Evolutionary conservation across 2,329 filamentous ascomycete species (phyloP).

Genomic region (Trematosphaeria pertusa): DNA sequence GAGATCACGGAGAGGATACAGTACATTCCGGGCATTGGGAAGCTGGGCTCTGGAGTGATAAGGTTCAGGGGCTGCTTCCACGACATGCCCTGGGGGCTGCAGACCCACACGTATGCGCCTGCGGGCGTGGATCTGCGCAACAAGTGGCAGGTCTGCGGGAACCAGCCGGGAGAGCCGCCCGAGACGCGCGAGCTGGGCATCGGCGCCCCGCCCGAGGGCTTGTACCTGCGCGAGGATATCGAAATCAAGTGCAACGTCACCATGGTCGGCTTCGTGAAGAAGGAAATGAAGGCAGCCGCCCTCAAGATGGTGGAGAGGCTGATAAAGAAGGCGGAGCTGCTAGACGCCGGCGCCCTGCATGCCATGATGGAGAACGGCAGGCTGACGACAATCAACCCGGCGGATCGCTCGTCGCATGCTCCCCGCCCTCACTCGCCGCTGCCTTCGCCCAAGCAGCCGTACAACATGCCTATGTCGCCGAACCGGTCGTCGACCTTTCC

Average conservation of each 20-base stretch:
- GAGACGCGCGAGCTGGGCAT: slow-evolving; percentile 70
- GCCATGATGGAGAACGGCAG: slow-evolving; percentile 72
- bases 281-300: slow-evolving; percentile 70
- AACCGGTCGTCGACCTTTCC: slow-evolving; percentile 28
- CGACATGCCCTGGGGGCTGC: slow-evolving; percentile 73
- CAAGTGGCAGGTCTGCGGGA: slow-evolving; percentile 72
- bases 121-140: slow-evolving; percentile 71
- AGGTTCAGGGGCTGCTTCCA: slow-evolving; percentile 76
- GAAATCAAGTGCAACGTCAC: slow-evolving; percentile 74
- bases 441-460: slow-evolving; percentile 30
- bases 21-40: slow-evolving; percentile 70
- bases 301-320: slow-evolving; percentile 72
- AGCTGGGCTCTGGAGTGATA: slow-evolving; percentile 69
- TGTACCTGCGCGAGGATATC: slow-evolving; percentile 74
- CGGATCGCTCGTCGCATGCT: slow-evolving; percentile 34
- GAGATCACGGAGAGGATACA: slow-evolving; percentile 74
- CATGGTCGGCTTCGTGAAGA: slow-evolving; percentile 70
- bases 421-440: slow-evolving; percentile 23
- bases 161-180: slow-evolving; percentile 71
- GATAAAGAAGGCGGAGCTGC: slow-evolving; percentile 73
- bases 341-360: slow-evolving; percentile 69
- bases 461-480: slow-evolving; percentile 39
- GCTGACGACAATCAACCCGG: slow-evolving; percentile 65
- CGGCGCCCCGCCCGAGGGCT: slow-evolving; percentile 67
- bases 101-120: slow-evolving; percentile 75